Base-by-base conservation (phyloP, 768 basidiomycete species). In the Daedaleopsis nitida region DNA sequence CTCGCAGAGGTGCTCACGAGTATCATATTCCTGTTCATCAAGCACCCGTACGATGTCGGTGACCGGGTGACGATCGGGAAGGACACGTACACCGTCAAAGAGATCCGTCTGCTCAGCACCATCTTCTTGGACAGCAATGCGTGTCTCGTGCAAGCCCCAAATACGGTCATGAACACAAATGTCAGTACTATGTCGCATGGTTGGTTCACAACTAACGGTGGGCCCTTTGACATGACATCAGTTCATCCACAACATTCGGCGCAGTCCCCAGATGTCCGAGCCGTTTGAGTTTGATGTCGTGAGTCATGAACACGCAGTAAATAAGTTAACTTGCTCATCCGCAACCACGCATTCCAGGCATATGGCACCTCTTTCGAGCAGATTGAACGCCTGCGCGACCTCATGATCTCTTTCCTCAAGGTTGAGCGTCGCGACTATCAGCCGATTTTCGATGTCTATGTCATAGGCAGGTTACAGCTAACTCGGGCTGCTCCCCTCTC, bases 11-110 rank as follows among this genome's bases (percentile, higher is more conserved):
- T 95, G 48, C 79, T 96, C 57, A 86, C 85, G 5, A 88, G 88
- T 59, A 92, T 94, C 72, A 94, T 96, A 69, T 96, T 97, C 82
- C 79, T 97, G 32, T 95, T 96, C 75, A 81, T 94, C 73, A 92
- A 92, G 68, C 88, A 91, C 69, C 89, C 88, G 0, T 91, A 87
- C 78, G 91, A 92, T 72, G 90, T 92, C 24, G 89, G 89, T 24
- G 92, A 94, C 74, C 76, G 88, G 49, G 81, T 96, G 52, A 76
- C 74, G 53, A 63, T 88, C 49, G 60, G 77, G 56, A 79, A 78
- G 27, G 76, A 80, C 37, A 77, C 70, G 9, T 94, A 90, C 71
- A 91, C 89, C 0, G 92, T 96, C 62, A 91, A 90, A 70, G 92
- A 95, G 73, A 96, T 97, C 72, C 82, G 88, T 32, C 81, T 97